Evolutionary conservation across 345 rosid genomes (phyloP).

Genomic region (Populus davidiana): DNA sequence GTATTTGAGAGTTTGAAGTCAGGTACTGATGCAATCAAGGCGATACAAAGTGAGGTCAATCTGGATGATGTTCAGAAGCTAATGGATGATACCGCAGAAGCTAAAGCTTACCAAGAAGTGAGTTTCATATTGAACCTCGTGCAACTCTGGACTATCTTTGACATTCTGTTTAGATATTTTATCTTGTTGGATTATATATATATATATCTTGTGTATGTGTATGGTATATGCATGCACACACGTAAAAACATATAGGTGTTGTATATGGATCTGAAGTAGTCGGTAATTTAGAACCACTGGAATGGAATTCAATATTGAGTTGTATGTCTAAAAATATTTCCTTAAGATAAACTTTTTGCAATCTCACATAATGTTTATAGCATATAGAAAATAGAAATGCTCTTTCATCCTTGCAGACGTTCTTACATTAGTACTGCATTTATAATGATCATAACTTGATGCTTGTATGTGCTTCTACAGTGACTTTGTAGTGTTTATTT

Average conservation of each 20-base stretch:
- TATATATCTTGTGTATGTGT: background rate
- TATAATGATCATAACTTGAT: background rate
- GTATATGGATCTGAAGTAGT: too few species aligned
- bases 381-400: background rate
- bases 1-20: conserved; percentile 90
- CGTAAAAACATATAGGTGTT: background rate
- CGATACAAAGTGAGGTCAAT: conserved; percentile 82
- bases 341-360: background rate
- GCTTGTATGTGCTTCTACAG: background rate
- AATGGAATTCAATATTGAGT: background rate
- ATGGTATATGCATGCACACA: background rate
- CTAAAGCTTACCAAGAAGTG: conserved; percentile 94
- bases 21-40: conserved; percentile 78
- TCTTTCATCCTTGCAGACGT: background rate
- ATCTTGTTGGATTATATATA: background rate
- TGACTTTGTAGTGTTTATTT: background rate
- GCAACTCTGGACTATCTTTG: background rate
- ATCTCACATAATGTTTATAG: background rate
- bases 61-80: conserved; percentile 89
- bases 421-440: background rate
- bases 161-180: background rate
- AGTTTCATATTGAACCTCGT: conserved; percentile 27
- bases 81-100: conserved; percentile 93
- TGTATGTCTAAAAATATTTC: background rate
- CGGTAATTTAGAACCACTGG: background rate